A percentile compares a stretch with the other conserved stretches of the same genome.
phyloP scores from a whole-genome alignment of 2,329 filamentous ascomycete species.

The Fusarium sp. region DNA sequence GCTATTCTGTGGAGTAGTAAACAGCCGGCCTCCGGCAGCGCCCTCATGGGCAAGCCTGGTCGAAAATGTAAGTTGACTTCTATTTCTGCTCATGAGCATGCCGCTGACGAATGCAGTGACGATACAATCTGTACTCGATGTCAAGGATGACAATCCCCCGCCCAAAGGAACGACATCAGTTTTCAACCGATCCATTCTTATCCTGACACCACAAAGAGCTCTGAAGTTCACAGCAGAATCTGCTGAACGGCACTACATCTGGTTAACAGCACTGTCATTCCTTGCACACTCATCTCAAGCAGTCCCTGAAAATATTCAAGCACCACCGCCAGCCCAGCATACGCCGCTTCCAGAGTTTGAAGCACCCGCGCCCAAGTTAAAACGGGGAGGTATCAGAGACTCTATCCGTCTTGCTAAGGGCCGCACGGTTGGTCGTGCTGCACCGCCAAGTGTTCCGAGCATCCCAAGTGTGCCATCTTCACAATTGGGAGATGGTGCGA shows the following conservation, averaged over 20 bases:
- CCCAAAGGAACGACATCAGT: slow-evolving; percentile 76
- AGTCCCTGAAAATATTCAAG: slow-evolving; percentile 76
- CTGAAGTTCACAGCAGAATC: slow-evolving; percentile 92
- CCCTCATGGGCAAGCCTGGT: slow-evolving; percentile 92
- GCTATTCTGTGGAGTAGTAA: slow-evolving; percentile 99
- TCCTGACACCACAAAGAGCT: slow-evolving; percentile 91
- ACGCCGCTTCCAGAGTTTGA: slow-evolving; percentile 65
- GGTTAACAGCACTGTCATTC: slow-evolving; percentile 95
- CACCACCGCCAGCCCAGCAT: slow-evolving; percentile 59
- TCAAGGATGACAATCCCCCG: slow-evolving; percentile 90
- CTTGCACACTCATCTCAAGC: slow-evolving; percentile 89
- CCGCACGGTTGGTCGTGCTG: slow-evolving; percentile 60
- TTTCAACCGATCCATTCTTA: slow-evolving; percentile 95
- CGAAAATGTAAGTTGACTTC: slow-evolving; percentile 81
- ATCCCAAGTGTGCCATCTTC: slow-evolving; percentile 55
- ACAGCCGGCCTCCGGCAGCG: slow-evolving; percentile 88
- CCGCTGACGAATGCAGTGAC: slow-evolving; percentile 70
- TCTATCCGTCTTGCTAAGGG: slow-evolving; percentile 91
- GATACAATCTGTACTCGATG: slow-evolving; percentile 96
- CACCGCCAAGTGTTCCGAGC: slow-evolving; percentile 65
- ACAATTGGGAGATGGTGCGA: slow-evolving; percentile 53
- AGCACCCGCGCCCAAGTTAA: slow-evolving; percentile 59
- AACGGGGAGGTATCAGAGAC: slow-evolving; percentile 77
- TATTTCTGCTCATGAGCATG: slow-evolving; percentile 21
- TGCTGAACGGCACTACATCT: slow-evolving; percentile 90